Conservation (phyloP, 345 rosid species). For the Salix exigua region DNA sequence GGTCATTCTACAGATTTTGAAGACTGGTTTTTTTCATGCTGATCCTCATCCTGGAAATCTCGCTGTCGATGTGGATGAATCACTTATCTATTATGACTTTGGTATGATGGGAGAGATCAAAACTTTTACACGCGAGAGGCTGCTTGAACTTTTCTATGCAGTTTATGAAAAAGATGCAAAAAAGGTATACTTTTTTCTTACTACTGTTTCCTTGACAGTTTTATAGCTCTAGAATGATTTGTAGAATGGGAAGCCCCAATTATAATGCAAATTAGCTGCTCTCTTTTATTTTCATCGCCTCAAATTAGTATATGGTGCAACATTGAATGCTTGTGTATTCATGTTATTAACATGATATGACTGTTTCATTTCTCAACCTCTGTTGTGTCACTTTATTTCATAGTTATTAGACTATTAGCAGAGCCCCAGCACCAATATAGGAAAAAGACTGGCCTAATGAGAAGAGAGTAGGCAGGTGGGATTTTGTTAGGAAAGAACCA, state of each 20-base stretch:
- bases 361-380: not conserved
- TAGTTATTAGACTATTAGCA: not conserved
- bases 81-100: slow-evolving; percentile 87
- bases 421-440: not conserved
- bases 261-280: no score
- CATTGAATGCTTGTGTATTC: not conserved
- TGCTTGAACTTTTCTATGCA: slow-evolving; percentile 86
- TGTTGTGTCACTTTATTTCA: not conserved
- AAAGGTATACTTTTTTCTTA: slow-evolving; percentile 47
- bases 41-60: slow-evolving; percentile 99
- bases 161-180: slow-evolving; percentile 92
- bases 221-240: not conserved
- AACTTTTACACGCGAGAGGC: slow-evolving; percentile 73
- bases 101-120: slow-evolving; percentile 99
- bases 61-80: slow-evolving; percentile 76
- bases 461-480: not conserved
- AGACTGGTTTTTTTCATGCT: slow-evolving; percentile 95
- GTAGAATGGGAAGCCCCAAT: no score
- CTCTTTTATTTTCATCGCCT: no score
- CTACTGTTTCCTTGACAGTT: slow-evolving; percentile 1
- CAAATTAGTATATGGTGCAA: no score
- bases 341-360: not conserved
- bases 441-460: no score
- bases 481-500: not conserved
- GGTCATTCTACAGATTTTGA: slow-evolving; percentile 55